Base-by-base conservation (phyloP, 2,329 filamentous ascomycete genomes). In the Cyclaneusma minus region DNA sequence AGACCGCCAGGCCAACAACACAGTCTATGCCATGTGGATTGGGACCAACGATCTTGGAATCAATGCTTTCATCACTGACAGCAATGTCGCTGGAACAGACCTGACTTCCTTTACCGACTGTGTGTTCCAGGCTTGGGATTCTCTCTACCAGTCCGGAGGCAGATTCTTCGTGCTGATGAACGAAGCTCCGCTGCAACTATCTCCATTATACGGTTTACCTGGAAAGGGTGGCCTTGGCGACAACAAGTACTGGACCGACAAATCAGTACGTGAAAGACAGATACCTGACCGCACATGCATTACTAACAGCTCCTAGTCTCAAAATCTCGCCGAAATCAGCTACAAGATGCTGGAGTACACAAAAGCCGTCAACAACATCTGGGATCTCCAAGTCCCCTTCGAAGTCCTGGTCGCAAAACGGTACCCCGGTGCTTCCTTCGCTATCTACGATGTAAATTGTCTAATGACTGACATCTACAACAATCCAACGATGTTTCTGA, bases 41-140 rank as follows among this genome's bases (percentile, higher is more conserved):
- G 80, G 80, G 3, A 84, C 78, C 13, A 87, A 87, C 43, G 80
- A 89, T 41, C 55, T 87, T 7, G 78, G 79, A 13, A 59, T 56
- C 30, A 50, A 59, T 27, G 74, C 64, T 6, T 76, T 84, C 42
- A 47, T 85, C 16, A 68, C 62, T 4, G 74, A 82, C 42, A 59
- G 57, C 13, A 72, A 82, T 43, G 48, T 43, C 14, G 25, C 39
- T 0, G 64, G 62, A 8, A 70, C 68, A 13, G 73, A 65, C 2
- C 59, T 84, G 5, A 54, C 60, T 2, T 62, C 73, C 41, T 83
- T 74, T 41, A 59, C 71, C 3, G 64, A 74, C 34, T 85, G 79
- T 43, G 56, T 82, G 2, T 83, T 73, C 54, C 44, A 56, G 5
- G 58, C 64, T 2, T 62, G 83, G 25, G 66, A 75, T 35, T 45